Evolutionary conservation across 2,329 filamentous ascomycete species (phyloP).

Genomic region (Aspergillus hortae): DNA sequence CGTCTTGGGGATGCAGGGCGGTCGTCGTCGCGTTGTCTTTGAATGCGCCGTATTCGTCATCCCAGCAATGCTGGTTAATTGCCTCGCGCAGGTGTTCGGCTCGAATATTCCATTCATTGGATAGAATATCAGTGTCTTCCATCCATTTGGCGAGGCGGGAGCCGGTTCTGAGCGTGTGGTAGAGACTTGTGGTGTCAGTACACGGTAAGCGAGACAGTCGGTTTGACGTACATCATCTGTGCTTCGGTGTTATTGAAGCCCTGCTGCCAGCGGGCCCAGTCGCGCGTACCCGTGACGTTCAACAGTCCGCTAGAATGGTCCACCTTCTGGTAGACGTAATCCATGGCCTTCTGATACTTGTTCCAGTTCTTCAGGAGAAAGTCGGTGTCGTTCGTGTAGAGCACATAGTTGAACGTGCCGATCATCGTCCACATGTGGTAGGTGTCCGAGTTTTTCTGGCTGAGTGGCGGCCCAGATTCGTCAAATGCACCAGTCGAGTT

Average conservation of each 20-base stretch:
- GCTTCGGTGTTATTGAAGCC: constrained; percentile 51
- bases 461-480: constrained; percentile 33
- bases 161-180: constrained; percentile 53
- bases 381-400: constrained; percentile 51
- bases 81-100: constrained; percentile 39
- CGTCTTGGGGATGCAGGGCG: constrained; percentile 57
- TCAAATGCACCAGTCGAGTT: constrained; percentile 31
- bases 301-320: constrained; percentile 44
- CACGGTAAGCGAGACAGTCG: no score
- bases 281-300: constrained; percentile 48
- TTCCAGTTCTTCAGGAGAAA: constrained; percentile 50
- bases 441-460: constrained; percentile 32
- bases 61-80: constrained; percentile 50
- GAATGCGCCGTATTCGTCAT: constrained; percentile 49
- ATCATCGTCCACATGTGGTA: constrained; percentile 54
- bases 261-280: constrained; percentile 52
- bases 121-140: constrained; percentile 39
- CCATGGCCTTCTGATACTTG: constrained; percentile 48
- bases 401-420: constrained; percentile 56
- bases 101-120: constrained; percentile 38
- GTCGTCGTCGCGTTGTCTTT: constrained; percentile 51
- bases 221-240: constrained; percentile 43
- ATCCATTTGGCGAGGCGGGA: constrained; percentile 50
- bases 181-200: constrained; percentile 33
- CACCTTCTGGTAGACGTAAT: constrained; percentile 44